Evolutionary conservation across 345 rosid genomes (phyloP).

Genomic region (Crucihimalaya himalaica): DNA sequence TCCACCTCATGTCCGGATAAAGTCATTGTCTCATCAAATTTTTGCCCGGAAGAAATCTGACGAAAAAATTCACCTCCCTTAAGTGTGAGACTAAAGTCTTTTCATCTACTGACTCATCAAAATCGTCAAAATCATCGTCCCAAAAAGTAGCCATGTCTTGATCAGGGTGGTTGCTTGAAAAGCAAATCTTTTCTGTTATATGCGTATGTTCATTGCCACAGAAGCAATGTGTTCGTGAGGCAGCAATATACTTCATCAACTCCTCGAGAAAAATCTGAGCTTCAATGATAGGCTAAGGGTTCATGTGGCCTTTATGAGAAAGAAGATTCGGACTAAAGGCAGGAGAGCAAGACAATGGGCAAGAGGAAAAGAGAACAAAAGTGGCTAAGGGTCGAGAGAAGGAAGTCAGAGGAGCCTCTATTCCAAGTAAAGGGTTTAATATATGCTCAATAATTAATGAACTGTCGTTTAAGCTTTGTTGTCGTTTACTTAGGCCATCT

Average conservation of each 20-base stretch:
- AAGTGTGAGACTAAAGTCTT: neutral
- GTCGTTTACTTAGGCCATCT: too few relatives aligned
- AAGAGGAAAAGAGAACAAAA: too few relatives aligned
- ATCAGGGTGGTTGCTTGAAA: neutral
- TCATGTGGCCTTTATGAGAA: too few relatives aligned
- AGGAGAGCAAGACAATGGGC: too few relatives aligned
- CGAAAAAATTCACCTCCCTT: neutral
- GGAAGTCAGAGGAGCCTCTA: too few relatives aligned
- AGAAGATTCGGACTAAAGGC: too few relatives aligned
- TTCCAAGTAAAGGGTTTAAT: too few relatives aligned
- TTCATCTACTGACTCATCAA: neutral
- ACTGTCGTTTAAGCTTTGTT: too few relatives aligned
- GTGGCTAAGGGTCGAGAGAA: too few relatives aligned
- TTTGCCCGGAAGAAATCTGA: constrained; percentile 23
- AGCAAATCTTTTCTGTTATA: neutral
- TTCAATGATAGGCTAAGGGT: too few relatives aligned
- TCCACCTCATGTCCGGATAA: constrained; percentile 39
- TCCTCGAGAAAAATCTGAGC: constrained; percentile 76
- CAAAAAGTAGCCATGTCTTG: neutral
- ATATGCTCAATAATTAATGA: too few relatives aligned
- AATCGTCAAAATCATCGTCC: neutral
- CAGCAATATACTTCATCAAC: neutral
- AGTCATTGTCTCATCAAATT: neutral
- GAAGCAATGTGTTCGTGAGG: constrained; percentile 2
- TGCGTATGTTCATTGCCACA: neutral